These are phyloP conservation scores for Plenodomus biglobosus DNA, from an alignment of 2,329 filamentous ascomycete genomes.

Conservation along the genomic window DNA sequence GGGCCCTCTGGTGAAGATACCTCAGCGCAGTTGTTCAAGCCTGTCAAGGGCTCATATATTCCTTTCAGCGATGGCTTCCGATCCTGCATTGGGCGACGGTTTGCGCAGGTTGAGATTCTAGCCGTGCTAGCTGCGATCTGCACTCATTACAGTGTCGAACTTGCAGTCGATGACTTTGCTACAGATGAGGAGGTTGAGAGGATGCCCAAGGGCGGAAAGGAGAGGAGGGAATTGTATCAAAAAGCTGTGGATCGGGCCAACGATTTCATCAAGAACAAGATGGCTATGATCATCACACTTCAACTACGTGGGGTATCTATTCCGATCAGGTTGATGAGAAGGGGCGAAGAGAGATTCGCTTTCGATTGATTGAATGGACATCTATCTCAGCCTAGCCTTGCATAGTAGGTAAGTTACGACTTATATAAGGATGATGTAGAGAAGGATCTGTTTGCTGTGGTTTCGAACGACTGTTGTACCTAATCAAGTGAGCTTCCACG, in stretches of 20 bases:
- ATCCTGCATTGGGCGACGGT: constrained; percentile 58
- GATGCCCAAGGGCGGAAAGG: constrained; percentile 48
- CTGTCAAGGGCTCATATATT: constrained; percentile 54
- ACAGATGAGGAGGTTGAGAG: constrained; percentile 45
- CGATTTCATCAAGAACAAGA: constrained; percentile 55
- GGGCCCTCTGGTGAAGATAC: constrained; percentile 64
- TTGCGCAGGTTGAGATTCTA: constrained; percentile 60
- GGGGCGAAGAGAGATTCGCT: constrained; percentile 68
- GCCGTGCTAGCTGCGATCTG: constrained; percentile 57
- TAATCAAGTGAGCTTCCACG: background rate
- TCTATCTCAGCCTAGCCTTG: too few relatives aligned
- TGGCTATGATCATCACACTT: constrained; percentile 68
- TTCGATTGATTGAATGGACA: constrained; percentile 26
- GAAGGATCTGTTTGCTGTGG: too few relatives aligned
- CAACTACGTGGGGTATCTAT: constrained; percentile 65
- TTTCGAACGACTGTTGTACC: too few relatives aligned
- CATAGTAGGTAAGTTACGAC: too few relatives aligned
- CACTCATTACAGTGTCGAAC: constrained; percentile 65
- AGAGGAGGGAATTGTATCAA: constrained; percentile 60
- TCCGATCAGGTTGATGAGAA: constrained; percentile 67
- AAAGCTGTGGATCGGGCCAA: constrained; percentile 61
- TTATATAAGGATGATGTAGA: too few relatives aligned
- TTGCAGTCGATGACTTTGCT: constrained; percentile 60
- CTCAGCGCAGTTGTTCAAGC: constrained; percentile 59
- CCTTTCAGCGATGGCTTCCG: constrained; percentile 60